A percentile compares a stretch with the other conserved stretches of the same genome.
These are phyloP conservation scores for Scleromitrula shiraiana DNA, from an alignment of 2,329 filamentous ascomycete genomes.

Conservation along the genomic window DNA sequence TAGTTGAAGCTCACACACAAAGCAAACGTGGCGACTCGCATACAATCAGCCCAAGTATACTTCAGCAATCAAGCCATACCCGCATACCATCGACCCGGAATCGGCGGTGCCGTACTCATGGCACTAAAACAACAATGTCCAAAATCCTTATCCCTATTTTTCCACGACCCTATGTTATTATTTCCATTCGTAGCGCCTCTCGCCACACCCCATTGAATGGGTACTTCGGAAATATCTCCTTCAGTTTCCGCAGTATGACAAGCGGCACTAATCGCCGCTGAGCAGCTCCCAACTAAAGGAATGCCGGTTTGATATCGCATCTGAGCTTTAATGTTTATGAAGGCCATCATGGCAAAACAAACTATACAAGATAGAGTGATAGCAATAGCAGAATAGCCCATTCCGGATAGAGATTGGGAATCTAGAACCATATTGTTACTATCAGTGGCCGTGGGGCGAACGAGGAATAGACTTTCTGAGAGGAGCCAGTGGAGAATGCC, in stretches of 20 bases:
- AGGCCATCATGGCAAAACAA: not conserved
- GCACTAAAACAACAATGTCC: conserved; percentile 19
- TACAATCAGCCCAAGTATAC: too few relatives aligned
- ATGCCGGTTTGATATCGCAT: conserved; percentile 12
- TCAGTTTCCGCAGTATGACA: conserved; percentile 16
- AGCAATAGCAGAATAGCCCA: conserved; percentile 3
- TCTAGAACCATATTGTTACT: not conserved
- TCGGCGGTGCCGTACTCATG: conserved; percentile 9
- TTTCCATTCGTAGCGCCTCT: conserved; percentile 8
- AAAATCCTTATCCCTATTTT: not conserved
- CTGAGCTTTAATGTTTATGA: not conserved
- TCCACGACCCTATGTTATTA: not conserved
- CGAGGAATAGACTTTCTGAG: conserved; percentile 33
- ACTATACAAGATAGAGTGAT: not conserved
- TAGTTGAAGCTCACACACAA: too few relatives aligned
- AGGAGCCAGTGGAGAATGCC: conserved; percentile 34
- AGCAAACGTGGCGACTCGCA: too few relatives aligned
- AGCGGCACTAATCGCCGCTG: conserved; percentile 17
- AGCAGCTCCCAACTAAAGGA: conserved; percentile 17
- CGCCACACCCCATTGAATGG: conserved; percentile 16
- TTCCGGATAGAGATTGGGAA: conserved; percentile 8
- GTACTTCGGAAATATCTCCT: conserved; percentile 7
- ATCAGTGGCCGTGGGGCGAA: conserved; percentile 5
- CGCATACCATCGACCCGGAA: conserved; percentile 11
- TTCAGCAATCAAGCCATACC: too few relatives aligned